Percentiles rank a stretch among this genome's conserved stretches.
phyloP scores from a whole-genome alignment of 1,284 basidiomycete species.

The Vanrija pseudolonga region DNA sequence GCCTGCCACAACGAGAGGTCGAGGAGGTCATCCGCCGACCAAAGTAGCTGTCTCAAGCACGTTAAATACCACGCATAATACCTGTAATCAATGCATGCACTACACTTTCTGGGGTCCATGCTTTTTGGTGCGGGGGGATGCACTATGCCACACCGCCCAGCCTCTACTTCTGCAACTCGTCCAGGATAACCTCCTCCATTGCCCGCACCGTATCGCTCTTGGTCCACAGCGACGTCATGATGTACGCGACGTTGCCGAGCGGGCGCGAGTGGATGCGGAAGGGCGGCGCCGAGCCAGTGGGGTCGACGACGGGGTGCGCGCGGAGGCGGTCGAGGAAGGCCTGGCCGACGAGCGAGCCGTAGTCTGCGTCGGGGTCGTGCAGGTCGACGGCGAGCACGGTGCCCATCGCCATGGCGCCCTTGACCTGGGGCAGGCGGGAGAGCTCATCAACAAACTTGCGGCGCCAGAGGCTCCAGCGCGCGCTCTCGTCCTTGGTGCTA shows the following conservation, averaged over 20 bases:
- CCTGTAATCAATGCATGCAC: no score
- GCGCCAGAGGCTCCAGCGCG: constrained; percentile 86
- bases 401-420: constrained; percentile 80
- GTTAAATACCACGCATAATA: no score
- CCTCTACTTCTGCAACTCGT: constrained; percentile 17
- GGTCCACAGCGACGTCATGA: constrained; percentile 76
- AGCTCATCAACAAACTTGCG: constrained; percentile 64
- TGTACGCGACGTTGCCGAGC: constrained; percentile 87
- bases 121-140: no score
- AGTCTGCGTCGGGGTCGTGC: constrained; percentile 62
- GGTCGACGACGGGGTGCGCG: constrained; percentile 16
- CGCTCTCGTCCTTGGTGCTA: constrained; percentile 51
- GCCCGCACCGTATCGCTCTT: constrained; percentile 36
- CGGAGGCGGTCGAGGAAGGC: constrained; percentile 53
- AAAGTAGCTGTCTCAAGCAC: constrained; percentile 1
- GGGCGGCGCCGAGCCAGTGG: constrained; percentile 23
- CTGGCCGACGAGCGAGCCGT: constrained; percentile 70
- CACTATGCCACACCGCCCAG: no score
- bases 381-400: constrained; percentile 81
- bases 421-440: constrained; percentile 60
- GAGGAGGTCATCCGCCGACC: constrained; percentile 19
- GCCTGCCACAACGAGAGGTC: constrained; percentile 12
- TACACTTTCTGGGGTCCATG: no score
- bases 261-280: constrained; percentile 84
- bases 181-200: constrained; percentile 38